Conservation (phyloP, 139 green algal genomes). For the Micractinium conductrix region DNA sequence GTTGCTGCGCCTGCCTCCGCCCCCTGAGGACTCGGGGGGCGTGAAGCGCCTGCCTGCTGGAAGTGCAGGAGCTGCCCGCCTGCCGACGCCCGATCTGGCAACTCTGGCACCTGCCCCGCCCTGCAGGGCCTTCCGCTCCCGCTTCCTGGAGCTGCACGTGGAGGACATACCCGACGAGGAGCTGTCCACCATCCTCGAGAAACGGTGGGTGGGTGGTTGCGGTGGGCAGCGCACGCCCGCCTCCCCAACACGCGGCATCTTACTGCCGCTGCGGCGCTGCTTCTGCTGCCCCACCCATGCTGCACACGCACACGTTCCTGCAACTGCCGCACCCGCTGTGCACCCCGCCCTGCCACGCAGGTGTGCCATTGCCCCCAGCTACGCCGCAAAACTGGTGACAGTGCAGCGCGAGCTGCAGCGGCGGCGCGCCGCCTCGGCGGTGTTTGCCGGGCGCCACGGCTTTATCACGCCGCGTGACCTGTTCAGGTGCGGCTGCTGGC, state of each 20-base stretch:
- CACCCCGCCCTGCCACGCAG: slow-evolving; percentile 36
- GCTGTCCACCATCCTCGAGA: slow-evolving; percentile 90
- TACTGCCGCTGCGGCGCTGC: too few species aligned
- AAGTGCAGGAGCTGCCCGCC: too few species aligned
- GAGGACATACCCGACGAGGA: slow-evolving; percentile 96
- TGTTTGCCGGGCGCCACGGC: slow-evolving; percentile 94
- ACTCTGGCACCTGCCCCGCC: slow-evolving; percentile 42
- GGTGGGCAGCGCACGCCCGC: too few species aligned
- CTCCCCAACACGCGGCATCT: too few species aligned
- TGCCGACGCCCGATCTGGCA: too few species aligned
- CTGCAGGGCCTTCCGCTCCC: slow-evolving; percentile 80
- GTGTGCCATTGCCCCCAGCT: slow-evolving; percentile 73
- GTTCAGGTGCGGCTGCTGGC: slow-evolving; percentile 76
- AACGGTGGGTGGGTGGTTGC: slow-evolving; percentile 55
- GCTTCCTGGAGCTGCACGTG: slow-evolving; percentile 99
- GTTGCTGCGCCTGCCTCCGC: too few species aligned
- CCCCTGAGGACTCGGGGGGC: too few species aligned
- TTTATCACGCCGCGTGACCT: slow-evolving; percentile 98
- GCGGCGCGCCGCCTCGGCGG: slow-evolving; percentile 66
- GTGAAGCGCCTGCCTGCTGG: background rate
- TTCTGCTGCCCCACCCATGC: too few species aligned
- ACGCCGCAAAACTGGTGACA: slow-evolving; percentile 89
- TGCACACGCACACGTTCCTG: too few species aligned
- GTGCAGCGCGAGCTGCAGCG: slow-evolving; percentile 95
- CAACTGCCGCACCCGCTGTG: background rate